phyloP scores from a whole-genome alignment of 2,329 filamentous ascomycete genomes.

The Proliferodiscus dingleyae region DNA sequence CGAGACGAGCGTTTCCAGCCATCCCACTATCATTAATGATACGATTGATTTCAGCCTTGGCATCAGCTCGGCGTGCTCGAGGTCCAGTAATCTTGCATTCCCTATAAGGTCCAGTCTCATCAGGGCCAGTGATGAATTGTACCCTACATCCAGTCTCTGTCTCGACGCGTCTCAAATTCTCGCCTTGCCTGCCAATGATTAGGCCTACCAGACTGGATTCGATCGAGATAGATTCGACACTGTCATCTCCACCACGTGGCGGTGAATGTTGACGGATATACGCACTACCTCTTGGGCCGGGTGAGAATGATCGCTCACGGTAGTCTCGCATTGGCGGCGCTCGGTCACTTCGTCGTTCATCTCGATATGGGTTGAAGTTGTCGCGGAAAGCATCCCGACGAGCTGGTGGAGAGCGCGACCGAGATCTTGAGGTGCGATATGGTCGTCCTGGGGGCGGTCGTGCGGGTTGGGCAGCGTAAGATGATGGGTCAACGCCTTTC shows the following conservation, averaged over 20 bases:
- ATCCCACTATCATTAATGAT: conserved; percentile 84
- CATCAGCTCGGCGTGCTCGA: conserved; percentile 65
- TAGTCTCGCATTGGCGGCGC: conserved; percentile 47
- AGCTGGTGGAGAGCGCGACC: conserved; percentile 69
- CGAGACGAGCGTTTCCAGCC: conserved; percentile 44
- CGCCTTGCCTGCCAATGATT: conserved; percentile 85
- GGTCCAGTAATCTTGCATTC: conserved; percentile 83
- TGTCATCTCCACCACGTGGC: conserved; percentile 49
- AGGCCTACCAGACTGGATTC: conserved; percentile 83
- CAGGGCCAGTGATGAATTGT: conserved; percentile 77
- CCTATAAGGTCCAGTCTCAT: conserved; percentile 65
- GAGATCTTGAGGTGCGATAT: conserved; percentile 58
- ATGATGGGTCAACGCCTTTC: conserved; percentile 58
- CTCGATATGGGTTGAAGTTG: conserved; percentile 76
- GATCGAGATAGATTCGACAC: conserved; percentile 77
- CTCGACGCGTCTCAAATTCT: conserved; percentile 83
- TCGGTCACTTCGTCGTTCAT: conserved; percentile 72
- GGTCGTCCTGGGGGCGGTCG: conserved; percentile 46
- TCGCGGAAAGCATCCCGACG: conserved; percentile 68
- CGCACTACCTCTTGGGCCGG: conserved; percentile 50
- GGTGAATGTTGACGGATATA: conserved; percentile 54
- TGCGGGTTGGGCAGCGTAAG: conserved; percentile 36
- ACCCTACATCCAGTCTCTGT: conserved; percentile 76
- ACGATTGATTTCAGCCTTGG: conserved; percentile 76
- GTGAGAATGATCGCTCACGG: conserved; percentile 70